A percentile compares a stretch with the other conserved stretches of the same genome.
phyloP scores from a whole-genome alignment of 257 asterid genomes.

The Solanum rostratum region DNA sequence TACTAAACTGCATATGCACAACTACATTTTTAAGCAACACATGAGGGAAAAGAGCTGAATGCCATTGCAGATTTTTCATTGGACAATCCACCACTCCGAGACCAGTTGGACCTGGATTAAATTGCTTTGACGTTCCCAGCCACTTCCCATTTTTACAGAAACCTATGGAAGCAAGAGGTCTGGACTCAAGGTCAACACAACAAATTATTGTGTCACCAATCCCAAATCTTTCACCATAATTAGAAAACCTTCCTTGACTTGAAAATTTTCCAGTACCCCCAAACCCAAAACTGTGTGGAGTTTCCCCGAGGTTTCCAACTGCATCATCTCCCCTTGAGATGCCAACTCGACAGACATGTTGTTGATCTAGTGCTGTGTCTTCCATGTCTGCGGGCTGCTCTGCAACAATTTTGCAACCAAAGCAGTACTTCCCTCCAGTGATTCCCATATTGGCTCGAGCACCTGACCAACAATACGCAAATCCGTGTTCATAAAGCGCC shows the following conservation, averaged over 20 bases:
- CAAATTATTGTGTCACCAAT: constrained; percentile 48
- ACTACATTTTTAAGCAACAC: constrained; percentile 44
- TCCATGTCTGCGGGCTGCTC: constrained; percentile 39
- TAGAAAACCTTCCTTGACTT: constrained; percentile 17
- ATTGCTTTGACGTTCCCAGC: constrained; percentile 43
- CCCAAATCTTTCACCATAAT: constrained; percentile 39
- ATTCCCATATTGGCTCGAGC: constrained; percentile 57
- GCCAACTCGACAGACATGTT: constrained; percentile 40
- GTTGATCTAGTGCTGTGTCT: constrained; percentile 36
- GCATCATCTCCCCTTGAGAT: constrained; percentile 48
- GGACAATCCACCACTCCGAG: constrained; percentile 28
- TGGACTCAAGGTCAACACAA: constrained; percentile 32
- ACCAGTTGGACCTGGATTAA: constrained; percentile 38
- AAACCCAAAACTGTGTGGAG: constrained; percentile 35
- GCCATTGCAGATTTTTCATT: constrained; percentile 13
- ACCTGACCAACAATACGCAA: constrained; percentile 73
- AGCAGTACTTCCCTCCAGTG: constrained; percentile 46
- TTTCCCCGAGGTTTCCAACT: constrained; percentile 44
- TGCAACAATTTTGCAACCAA: constrained; percentile 47
- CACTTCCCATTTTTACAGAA: constrained; percentile 50
- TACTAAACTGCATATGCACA: constrained; percentile 40
- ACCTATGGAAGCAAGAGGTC: constrained; percentile 41
- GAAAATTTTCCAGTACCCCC: constrained; percentile 50
- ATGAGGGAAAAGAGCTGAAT: constrained; percentile 51
- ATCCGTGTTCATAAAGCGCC: constrained; percentile 39